Evolutionary conservation across 495 filamentous ascomycete genomes (phyloP).

Genomic region (Immersiella caudata): DNA sequence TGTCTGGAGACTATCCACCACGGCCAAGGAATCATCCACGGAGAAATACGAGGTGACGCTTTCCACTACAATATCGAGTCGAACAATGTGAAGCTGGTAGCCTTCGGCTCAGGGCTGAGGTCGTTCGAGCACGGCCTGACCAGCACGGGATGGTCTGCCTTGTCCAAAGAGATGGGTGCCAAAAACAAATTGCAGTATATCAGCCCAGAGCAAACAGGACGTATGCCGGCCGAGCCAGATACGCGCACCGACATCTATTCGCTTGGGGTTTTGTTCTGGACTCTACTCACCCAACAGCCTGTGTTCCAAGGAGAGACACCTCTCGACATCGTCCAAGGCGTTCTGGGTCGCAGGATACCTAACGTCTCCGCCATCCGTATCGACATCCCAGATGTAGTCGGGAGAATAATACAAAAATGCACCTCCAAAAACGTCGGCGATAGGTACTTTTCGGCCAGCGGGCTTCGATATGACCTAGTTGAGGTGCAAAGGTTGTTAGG

Average conservation of each 20-base stretch:
- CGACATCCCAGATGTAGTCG: conserved; percentile 79
- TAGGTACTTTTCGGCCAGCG: conserved; percentile 81
- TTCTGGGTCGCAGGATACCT: conserved; percentile 74
- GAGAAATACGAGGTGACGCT: conserved; percentile 83
- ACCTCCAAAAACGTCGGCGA: conserved; percentile 82
- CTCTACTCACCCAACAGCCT: conserved; percentile 73
- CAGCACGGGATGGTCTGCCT: conserved; percentile 78
- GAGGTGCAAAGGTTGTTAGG: conserved; percentile 70
- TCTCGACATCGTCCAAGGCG: conserved; percentile 85
- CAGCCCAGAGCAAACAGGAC: conserved; percentile 88
- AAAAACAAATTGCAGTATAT: conserved; percentile 86
- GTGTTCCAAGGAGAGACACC: conserved; percentile 78
- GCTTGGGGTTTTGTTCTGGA: conserved; percentile 84
- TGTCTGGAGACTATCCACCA: conserved; percentile 87
- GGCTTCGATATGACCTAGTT: conserved; percentile 74
- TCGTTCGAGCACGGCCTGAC: conserved; percentile 87
- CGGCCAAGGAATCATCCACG: conserved; percentile 78
- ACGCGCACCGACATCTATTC: conserved; percentile 89
- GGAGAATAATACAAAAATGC: conserved; percentile 83
- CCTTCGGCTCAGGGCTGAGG: conserved; percentile 79
- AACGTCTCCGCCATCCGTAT: conserved; percentile 71
- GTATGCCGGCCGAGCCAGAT: conserved; percentile 87
- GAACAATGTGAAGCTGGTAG: conserved; percentile 73
- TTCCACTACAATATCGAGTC: conserved; percentile 77
- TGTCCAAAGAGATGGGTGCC: conserved; percentile 77